Percentiles rank a stretch among this genome's conserved stretches.
phyloP scores from a whole-genome alignment of 2,329 filamentous ascomycete genomes.

The Ceratocystis variospora region DNA sequence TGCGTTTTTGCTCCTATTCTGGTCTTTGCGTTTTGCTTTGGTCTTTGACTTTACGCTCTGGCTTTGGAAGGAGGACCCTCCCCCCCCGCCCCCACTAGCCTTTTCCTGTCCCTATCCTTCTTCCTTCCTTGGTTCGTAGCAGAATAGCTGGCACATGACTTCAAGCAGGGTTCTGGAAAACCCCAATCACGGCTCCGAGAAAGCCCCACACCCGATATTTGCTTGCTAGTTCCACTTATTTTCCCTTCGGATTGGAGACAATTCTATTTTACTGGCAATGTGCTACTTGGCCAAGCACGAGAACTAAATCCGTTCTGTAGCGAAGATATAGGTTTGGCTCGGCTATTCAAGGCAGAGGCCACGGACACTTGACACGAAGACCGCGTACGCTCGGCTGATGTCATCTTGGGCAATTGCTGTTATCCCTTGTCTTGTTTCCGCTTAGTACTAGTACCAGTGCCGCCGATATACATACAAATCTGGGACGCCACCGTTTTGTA shows the following conservation, averaged over 20 bases:
- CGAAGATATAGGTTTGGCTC: neutral
- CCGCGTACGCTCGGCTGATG: neutral
- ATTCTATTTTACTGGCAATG: neutral
- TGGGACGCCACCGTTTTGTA: neutral
- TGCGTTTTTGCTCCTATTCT: neutral
- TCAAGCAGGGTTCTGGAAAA: neutral
- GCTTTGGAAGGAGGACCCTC: neutral
- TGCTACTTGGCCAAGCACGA: neutral
- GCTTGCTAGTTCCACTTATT: neutral
- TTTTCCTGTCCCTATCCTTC: neutral
- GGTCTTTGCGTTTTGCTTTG: neutral
- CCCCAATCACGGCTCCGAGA: neutral
- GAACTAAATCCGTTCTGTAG: neutral
- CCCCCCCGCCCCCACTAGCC: neutral
- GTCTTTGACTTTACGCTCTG: neutral
- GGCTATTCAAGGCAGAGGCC: neutral
- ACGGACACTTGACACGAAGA: too few species aligned
- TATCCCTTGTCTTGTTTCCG: neutral
- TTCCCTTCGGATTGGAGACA: neutral
- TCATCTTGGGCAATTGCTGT: neutral
- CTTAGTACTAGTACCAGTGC: neutral
- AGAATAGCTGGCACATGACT: neutral
- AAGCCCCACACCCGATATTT: neutral
- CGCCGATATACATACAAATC: neutral
- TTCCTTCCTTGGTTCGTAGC: neutral